phyloP scores from a whole-genome alignment of 352 stramenopile genomes.

The Phytopythium chamaehyphon region DNA sequence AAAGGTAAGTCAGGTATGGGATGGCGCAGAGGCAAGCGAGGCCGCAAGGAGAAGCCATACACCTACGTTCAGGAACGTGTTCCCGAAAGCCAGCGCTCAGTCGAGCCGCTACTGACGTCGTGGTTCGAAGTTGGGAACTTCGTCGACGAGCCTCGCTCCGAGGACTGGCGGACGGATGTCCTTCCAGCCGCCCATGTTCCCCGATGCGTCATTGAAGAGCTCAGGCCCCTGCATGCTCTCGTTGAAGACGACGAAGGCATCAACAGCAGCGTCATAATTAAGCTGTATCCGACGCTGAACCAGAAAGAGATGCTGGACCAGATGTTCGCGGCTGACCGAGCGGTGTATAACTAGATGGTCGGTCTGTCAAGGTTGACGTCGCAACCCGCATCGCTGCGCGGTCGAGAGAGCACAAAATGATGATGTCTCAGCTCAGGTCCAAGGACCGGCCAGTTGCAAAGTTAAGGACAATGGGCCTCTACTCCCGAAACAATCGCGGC shows the following conservation, averaged over 20 bases:
- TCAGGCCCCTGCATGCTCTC: too few relatives aligned
- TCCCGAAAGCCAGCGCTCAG: not conserved
- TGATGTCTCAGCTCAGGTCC: not conserved
- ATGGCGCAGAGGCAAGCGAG: too few relatives aligned
- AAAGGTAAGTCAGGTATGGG: too few relatives aligned
- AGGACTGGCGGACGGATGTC: not conserved
- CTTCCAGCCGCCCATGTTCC: too few relatives aligned
- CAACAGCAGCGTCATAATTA: not conserved
- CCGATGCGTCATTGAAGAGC: too few relatives aligned
- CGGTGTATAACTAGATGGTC: slow-evolving; percentile 17
- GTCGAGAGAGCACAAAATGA: slow-evolving; percentile 5
- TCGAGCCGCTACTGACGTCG: slow-evolving; percentile 2
- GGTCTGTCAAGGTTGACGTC: slow-evolving; percentile 5
- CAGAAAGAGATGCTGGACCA: not conserved
- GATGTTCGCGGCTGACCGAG: slow-evolving; percentile 13
- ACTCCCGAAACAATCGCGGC: slow-evolving; percentile 11
- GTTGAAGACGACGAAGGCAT: too few relatives aligned
- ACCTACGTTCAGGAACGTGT: not conserved
- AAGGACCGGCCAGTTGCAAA: slow-evolving; percentile 11
- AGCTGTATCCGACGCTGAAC: not conserved
- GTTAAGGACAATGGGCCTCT: slow-evolving; percentile 2
- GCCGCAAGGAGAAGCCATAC: too few relatives aligned
- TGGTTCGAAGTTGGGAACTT: slow-evolving; percentile 7
- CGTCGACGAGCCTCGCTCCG: not conserved
- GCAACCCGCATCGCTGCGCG: not conserved